A percentile compares a stretch with the other conserved stretches of the same genome.
These are phyloP conservation scores for Cladophialophora carrionii DNA, from an alignment of 2,329 filamentous ascomycete genomes.

Conservation along the genomic window DNA sequence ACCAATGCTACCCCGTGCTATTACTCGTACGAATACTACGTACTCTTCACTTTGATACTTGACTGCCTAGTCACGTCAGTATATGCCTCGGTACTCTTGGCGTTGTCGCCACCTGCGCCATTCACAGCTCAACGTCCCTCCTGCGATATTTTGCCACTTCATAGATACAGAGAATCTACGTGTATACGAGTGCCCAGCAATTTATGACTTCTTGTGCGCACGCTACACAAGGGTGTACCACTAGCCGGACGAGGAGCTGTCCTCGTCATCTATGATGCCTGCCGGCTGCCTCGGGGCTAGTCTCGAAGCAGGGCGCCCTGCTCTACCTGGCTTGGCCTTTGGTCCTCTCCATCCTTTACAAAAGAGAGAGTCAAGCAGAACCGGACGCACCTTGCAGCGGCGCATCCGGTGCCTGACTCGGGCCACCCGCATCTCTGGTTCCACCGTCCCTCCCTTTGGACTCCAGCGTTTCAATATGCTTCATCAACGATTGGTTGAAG, in stretches of 20 bases:
- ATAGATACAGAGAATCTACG: background rate
- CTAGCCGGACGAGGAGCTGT: constrained; percentile 19
- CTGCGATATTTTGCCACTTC: background rate
- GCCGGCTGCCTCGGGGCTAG: constrained; percentile 7
- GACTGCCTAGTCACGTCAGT: too few relatives aligned
- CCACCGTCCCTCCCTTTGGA: constrained; percentile 10
- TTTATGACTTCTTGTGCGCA: background rate
- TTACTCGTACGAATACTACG: too few relatives aligned
- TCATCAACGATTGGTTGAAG: constrained; percentile 25
- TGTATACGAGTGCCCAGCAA: background rate
- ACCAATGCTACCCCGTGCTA: too few relatives aligned
- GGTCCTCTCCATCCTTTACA: background rate
- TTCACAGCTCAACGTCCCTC: background rate
- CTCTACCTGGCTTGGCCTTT: background rate
- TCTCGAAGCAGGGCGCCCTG: background rate
- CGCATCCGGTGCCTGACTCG: background rate
- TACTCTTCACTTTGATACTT: background rate
- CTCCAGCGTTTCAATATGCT: constrained; percentile 22
- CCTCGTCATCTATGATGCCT: constrained; percentile 22
- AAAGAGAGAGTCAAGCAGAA: background rate
- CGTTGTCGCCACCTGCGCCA: background rate
- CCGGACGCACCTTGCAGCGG: background rate
- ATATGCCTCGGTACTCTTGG: background rate
- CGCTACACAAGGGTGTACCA: background rate
- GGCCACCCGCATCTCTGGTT: constrained; percentile 3